Evolutionary conservation across 2,329 filamentous ascomycete species (phyloP), one percentile per base, ranked within the genome.

Genomic region (Pseudodiploospora longispora): DNA sequence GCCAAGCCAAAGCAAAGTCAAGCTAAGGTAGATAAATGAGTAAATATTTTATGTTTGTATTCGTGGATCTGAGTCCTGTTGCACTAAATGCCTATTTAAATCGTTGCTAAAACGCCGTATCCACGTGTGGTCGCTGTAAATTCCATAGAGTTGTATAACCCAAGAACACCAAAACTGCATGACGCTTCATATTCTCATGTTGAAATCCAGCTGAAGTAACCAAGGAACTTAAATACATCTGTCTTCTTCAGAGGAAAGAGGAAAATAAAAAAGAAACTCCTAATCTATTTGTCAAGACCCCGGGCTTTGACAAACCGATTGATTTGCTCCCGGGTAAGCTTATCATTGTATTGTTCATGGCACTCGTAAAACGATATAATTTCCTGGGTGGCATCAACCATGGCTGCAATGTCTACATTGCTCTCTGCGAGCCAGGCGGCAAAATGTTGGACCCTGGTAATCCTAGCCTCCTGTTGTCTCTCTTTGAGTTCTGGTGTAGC

Each of bases 341-440:
- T 80, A 43, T 80, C 77, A 50, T 78, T 78, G 52, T 78, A 80
- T 52, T 76, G 70, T 56, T 80, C 77, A 41, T 77, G 70, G 48
- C 69, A 77, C 58, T 94, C 87, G 60, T 95, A 95, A 50, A 95
- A 78, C 4, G 87, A 90, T 42, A 96, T 87, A 50, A 95, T 76
- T 66, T 95, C 90, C 65, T 96, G 90, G 0, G 87, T 91, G 57
- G 85, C 88, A 63, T 95, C 87, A 41, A 95, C 84, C 62, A 94
- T 83, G 30, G 82, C 84, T 52, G 87, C 80, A 56, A 95, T 85
- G 55, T 94, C 87, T 36, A 95, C 79, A 45, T 80, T 84, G 56
- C 87, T 93, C 59, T 95, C 88, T 1, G 89, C 85, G 45, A 95
- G 71, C 84, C 89, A 96, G 35, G 79, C 77, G 7, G 87, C 77